Base-by-base conservation (phyloP, 1,284 basidiomycete genomes). In the Trichosporon sp. region DNA sequence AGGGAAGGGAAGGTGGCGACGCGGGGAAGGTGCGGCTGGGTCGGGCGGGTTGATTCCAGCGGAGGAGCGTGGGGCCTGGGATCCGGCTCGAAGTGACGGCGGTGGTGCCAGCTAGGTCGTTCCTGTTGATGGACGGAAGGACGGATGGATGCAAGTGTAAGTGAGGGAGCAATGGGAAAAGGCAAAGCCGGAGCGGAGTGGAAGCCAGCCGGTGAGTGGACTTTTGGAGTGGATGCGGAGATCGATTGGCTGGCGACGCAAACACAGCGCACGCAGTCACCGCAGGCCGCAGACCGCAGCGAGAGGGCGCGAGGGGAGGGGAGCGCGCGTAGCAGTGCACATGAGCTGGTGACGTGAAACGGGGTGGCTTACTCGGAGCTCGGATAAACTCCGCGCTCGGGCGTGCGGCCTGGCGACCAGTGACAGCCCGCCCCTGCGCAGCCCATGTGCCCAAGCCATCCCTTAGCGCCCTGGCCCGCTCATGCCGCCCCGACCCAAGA, bases 351-450 rank as follows among this genome's bases (percentile, higher is more conserved):
- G 29, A 25, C 3, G 27, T 60, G 27, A 60, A 31, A 60, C 56
- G 29, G 27, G 21, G 27, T 29, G 5, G 29, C 56, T 32, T 32
- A 60, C 56, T 32, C 56, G 56, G 56, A 60, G 56, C 56, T 60
- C 56, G 56, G 56, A 60, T 60, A 60, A 60, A 60, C 56, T 60
- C 56, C 27, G 56, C 27, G 31, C 15, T 31, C 56, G 56, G 29
- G 8, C 15, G 21, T 51, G 15, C 8, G 6, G 6, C 47, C 23
- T 25, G 6, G 18, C 56, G 31, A 32, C 56, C 56, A 31, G 18
- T n/a, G 29, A 31, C 18, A 29, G 18, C 18, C 56, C 29, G 18
- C 29, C 29, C 8, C 23, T 25, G 8, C 18, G 15, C 23, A 25
- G 23, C 8, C 51, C 56, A 60, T 60, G 56, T 60, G 56, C 18